phyloP scores from a whole-genome alignment of 139 green algal species.

The Medakamo hakoo region DNA sequence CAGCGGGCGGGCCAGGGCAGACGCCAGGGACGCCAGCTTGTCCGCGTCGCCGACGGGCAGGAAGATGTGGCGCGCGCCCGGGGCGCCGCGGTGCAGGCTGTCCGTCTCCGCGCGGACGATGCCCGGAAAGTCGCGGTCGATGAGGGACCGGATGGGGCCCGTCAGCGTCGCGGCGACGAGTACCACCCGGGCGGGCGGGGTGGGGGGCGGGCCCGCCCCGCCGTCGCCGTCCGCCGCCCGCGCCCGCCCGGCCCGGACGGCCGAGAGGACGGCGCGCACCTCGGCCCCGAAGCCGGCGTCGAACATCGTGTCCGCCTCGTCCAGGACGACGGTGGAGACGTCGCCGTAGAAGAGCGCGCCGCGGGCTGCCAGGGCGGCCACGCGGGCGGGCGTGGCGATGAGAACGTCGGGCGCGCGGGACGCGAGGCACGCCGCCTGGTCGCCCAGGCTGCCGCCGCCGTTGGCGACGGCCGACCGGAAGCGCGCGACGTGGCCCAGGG shows the following conservation, averaged over 20 bases:
- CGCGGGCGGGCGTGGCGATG: slow-evolving; percentile 63
- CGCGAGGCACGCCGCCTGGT: slow-evolving; percentile 43
- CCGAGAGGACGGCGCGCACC: slow-evolving; percentile 21
- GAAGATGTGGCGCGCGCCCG: slow-evolving; percentile 67
- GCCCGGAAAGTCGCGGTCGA: slow-evolving; percentile 52
- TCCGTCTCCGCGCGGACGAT: slow-evolving; percentile 47
- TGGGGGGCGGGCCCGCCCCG: no score
- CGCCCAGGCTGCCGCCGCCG: slow-evolving; percentile 15
- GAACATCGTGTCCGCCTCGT: slow-evolving; percentile 97
- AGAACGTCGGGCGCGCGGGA: slow-evolving; percentile 65
- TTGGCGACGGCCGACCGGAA: slow-evolving; percentile 51
- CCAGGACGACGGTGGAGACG: slow-evolving; percentile 64
- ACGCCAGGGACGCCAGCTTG: not conserved
- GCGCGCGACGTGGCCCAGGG: slow-evolving; percentile 61
- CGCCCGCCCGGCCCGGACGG: slow-evolving; percentile 47
- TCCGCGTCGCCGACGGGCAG: slow-evolving; percentile 14
- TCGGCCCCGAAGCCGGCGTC: slow-evolving; percentile 42
- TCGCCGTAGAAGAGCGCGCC: slow-evolving; percentile 56
- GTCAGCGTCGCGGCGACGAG: slow-evolving; percentile 70
- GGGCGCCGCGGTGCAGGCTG: slow-evolving; percentile 56
- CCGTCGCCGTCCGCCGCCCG: no score
- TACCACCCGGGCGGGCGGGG: slow-evolving; percentile 36
- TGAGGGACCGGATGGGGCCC: slow-evolving; percentile 19
- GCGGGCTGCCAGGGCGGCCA: slow-evolving; percentile 13
- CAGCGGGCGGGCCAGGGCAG: slow-evolving; percentile 33